Evolutionary conservation across 2,329 filamentous ascomycete species (phyloP).

Genomic region (Monilinia vaccinii-corymbosi): DNA sequence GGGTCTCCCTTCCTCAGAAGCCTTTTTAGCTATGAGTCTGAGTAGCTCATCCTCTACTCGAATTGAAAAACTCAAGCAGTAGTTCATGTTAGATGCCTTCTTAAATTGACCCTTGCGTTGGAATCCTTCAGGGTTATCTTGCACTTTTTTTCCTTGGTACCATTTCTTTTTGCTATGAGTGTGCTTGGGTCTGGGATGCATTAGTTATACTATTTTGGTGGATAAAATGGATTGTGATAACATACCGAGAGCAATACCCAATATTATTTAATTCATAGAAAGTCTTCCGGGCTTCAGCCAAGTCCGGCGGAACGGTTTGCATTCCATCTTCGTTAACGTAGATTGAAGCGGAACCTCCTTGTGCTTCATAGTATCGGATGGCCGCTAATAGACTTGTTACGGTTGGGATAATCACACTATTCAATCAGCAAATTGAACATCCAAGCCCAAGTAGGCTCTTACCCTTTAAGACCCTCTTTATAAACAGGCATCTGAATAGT

Average conservation of each 20-base stretch:
- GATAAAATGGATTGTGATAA: not conserved
- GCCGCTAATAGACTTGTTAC: conserved; percentile 48
- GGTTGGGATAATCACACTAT: conserved; percentile 44
- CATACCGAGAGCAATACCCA: conserved; percentile 40
- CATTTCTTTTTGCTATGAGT: conserved; percentile 11
- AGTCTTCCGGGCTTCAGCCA: conserved; percentile 36
- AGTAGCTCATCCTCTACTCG: conserved; percentile 38
- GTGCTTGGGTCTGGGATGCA: conserved; percentile 31
- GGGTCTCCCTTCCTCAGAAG: conserved; percentile 1
- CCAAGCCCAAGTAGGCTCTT: not conserved
- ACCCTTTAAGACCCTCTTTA: conserved; percentile 35
- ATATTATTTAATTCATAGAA: conserved; percentile 50
- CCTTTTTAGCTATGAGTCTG: conserved; percentile 7
- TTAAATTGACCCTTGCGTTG: conserved; percentile 57
- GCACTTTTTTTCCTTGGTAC: conserved; percentile 9
- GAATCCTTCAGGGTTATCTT: conserved; percentile 31
- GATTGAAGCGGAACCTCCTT: conserved; percentile 56
- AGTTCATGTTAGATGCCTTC: conserved; percentile 72
- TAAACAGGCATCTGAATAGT: conserved; percentile 42
- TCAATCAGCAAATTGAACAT: not conserved
- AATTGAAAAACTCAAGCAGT: conserved; percentile 34
- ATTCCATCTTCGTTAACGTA: conserved; percentile 62
- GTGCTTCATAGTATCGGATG: conserved; percentile 48
- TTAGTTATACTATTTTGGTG: not conserved
- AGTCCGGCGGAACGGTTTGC: conserved; percentile 37